Evolutionary conservation across 305 asterid genomes (phyloP), one percentile per base, ranked within the genome.

Genomic region (Fraxinus nigra): DNA sequence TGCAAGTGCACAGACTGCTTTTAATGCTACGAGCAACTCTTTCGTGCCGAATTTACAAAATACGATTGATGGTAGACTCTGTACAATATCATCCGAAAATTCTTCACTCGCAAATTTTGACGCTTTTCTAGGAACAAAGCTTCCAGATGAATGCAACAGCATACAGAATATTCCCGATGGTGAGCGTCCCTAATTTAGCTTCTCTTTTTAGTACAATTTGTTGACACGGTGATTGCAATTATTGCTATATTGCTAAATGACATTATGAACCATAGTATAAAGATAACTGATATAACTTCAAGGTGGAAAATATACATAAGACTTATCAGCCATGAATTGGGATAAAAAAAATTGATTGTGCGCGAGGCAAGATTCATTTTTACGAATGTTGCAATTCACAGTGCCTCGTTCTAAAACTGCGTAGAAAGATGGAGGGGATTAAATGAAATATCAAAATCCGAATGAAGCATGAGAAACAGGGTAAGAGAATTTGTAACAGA

Each of bases 11-110:
- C 65, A 22, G 14, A 34, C 77, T 63, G 65, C 70, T 79, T 81
- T 85, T 37, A 88, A 78, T 73, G 85, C 88, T n/a, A 76, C 78
- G 38, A 78, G 82, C 82, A 83, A 84, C 74, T 51, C 82, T 56
- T 79, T 81, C 16, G 7, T 63, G 33, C 78, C 86, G 26, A 20
- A 24, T 85, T 82, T 76, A 72, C 77, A 72, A 76, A 72, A 79
- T 65, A 73, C 82, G 5, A 69, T 37, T 33, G 86, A 54, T 48
- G 32, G 78, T 75, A 67, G 79, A 70, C 92, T 73, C 78, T 83
- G 82, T 43, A 87, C 37, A 54, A 46, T 84, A 59, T 85, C 69
- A 75, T 75, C 84, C 3, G 84, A 76, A 33, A 76, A 76, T 76
- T 78, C 83, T 85, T 43, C 86, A 14, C 79, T 37, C 72, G 84